These are phyloP conservation scores for Cryomyces antarcticus DNA, from an alignment of 495 filamentous ascomycete genomes.

Conservation along the genomic window DNA sequence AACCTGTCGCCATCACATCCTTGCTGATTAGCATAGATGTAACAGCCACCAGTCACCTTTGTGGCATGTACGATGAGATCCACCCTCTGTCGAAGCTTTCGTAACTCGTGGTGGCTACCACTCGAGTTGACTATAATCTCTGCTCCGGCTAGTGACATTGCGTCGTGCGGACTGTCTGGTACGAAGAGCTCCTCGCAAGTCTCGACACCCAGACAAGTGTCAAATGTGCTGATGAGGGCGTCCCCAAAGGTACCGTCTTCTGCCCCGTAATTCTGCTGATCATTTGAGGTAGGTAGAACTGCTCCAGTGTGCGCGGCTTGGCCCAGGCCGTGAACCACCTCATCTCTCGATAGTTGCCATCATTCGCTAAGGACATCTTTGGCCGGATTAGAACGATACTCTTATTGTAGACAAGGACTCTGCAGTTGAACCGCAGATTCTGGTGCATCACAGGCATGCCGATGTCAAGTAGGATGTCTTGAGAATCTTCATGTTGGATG, in stretches of 20 bases:
- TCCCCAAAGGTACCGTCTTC: constrained; percentile 53
- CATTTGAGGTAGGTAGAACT: constrained; percentile 50
- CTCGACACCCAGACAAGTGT: constrained; percentile 52
- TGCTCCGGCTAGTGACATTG: constrained; percentile 20
- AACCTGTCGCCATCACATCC: constrained; percentile 52
- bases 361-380: constrained; percentile 67
- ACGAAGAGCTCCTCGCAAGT: constrained; percentile 23
- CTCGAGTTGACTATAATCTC: constrained; percentile 56
- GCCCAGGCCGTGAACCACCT: constrained; percentile 53
- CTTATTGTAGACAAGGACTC: constrained; percentile 36
- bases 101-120: constrained; percentile 50
- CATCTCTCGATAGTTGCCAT: constrained; percentile 52
- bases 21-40: constrained; percentile 24
- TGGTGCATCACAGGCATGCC: constrained; percentile 34
- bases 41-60: constrained; percentile 26
- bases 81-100: constrained; percentile 56
- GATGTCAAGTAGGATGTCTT: constrained; percentile 54
- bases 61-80: constrained; percentile 62
- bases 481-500: constrained; percentile 38
- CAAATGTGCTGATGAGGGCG: constrained; percentile 47
- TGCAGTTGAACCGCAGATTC: constrained; percentile 53
- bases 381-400: constrained; percentile 43
- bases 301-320: constrained; percentile 37
- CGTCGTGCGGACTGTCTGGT: constrained; percentile 21
- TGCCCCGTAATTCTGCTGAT: constrained; percentile 40